These are phyloP conservation scores for Rickenella mellea DNA, from an alignment of 768 basidiomycete species.

Conservation along the genomic window DNA sequence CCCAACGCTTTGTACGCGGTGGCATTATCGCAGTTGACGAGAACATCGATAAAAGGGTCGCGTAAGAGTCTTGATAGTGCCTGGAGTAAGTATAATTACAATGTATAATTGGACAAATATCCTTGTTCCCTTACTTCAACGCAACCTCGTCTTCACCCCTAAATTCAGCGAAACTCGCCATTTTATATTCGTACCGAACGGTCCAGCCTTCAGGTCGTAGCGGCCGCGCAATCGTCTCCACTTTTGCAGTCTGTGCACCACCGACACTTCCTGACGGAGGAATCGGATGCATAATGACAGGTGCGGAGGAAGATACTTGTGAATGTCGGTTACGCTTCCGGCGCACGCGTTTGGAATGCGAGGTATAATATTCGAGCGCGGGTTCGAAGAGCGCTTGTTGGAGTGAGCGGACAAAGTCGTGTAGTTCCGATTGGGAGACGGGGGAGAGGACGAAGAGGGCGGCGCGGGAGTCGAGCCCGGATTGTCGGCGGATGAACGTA, in stretches of 20 bases:
- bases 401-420: conserved; percentile 79
- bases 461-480: conserved; percentile 83
- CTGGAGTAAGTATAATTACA: conserved; percentile 32
- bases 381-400: conserved; percentile 85
- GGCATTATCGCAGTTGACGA: conserved; percentile 77
- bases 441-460: conserved; percentile 93
- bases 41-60: conserved; percentile 78
- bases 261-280: conserved; percentile 39
- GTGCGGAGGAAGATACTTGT: conserved; percentile 42
- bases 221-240: conserved; percentile 31
- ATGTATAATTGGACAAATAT: conserved; percentile 5
- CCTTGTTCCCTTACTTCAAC: conserved; percentile 54
- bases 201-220: conserved; percentile 88
- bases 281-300: too few species aligned
- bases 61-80: conserved; percentile 93
- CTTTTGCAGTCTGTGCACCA: conserved; percentile 19
- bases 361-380: conserved; percentile 86
- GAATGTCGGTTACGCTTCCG: conserved; percentile 82
- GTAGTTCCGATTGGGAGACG: conserved; percentile 74
- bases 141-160: conserved; percentile 88
- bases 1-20: conserved; percentile 94
- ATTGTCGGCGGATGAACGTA: conserved; percentile 80
- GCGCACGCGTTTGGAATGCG: conserved; percentile 86
- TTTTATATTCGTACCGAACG: conserved; percentile 94
- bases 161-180: conserved; percentile 94